phyloP scores from a whole-genome alignment of 805 yeast genomes.

The Starmera quercuum region DNA sequence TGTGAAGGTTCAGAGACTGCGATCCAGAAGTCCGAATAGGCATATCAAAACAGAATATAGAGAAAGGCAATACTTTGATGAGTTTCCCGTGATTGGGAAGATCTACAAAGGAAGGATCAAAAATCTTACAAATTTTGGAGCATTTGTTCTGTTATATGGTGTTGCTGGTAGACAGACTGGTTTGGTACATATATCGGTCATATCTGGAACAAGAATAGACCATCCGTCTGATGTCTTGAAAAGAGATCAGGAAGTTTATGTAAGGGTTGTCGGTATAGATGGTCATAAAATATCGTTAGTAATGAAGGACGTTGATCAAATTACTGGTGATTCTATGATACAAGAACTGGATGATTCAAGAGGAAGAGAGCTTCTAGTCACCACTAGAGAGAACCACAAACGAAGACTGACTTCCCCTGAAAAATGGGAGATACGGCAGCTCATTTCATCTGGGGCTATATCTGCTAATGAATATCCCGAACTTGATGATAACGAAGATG shows the following conservation, averaged over 20 bases:
- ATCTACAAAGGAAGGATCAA: slow-evolving; percentile 57
- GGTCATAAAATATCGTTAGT: slow-evolving; percentile 48
- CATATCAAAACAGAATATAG: slow-evolving; percentile 8
- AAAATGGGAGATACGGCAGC: slow-evolving; percentile 81
- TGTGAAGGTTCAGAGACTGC: slow-evolving; percentile 8
- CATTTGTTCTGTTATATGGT: slow-evolving; percentile 53
- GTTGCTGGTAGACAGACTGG: slow-evolving; percentile 39
- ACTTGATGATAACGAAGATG: slow-evolving; percentile 27
- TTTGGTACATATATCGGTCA: slow-evolving; percentile 70
- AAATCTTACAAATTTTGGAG: slow-evolving; percentile 65
- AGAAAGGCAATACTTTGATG: slow-evolving; percentile 14
- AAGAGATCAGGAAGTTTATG: slow-evolving; percentile 56
- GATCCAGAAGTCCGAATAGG: slow-evolving; percentile 7
- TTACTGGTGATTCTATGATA: slow-evolving; percentile 39
- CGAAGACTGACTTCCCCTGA: slow-evolving; percentile 74
- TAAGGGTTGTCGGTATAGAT: slow-evolving; percentile 43
- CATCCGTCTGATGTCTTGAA: slow-evolving; percentile 54
- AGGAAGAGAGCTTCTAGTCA: slow-evolving; percentile 10
- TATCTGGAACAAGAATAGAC: slow-evolving; percentile 42
- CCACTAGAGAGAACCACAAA: slow-evolving; percentile 14
- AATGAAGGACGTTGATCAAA: slow-evolving; percentile 69
- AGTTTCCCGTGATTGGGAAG: slow-evolving; percentile 31
- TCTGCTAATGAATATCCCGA: slow-evolving; percentile 66
- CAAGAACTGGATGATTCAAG: slow-evolving; percentile 2
- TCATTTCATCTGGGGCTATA: slow-evolving; percentile 72